These are phyloP conservation scores for Pseudoturritis turrita DNA, from an alignment of 345 rosid species.

Conservation along the genomic window DNA sequence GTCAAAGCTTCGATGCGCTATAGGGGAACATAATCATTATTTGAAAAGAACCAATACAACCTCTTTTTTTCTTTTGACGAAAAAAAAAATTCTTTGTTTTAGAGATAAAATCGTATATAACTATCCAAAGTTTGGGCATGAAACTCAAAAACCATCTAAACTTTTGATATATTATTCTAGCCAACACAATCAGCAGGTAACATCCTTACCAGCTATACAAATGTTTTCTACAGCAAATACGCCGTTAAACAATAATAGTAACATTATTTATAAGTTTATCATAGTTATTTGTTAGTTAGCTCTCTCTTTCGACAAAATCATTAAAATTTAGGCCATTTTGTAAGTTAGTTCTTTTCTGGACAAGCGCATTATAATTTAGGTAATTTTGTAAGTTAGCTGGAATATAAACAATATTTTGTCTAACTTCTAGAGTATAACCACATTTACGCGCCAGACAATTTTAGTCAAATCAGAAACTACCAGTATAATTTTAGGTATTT, in stretches of 20 bases:
- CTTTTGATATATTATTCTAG: background rate
- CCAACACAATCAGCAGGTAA: background rate
- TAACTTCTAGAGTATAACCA: background rate
- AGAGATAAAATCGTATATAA: background rate
- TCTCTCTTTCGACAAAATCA: constrained; percentile 7
- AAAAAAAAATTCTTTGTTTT: background rate
- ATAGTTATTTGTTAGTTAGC: background rate
- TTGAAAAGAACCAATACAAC: constrained; percentile 1
- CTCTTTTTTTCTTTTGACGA: background rate
- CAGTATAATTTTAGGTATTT: background rate
- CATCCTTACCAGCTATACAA: background rate
- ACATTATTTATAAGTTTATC: background rate
- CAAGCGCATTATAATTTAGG: constrained; percentile 12
- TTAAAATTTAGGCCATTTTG: constrained; percentile 14
- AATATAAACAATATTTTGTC: background rate
- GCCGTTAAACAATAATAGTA: background rate
- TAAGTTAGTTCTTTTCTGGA: constrained; percentile 1
- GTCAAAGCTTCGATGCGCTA: background rate
- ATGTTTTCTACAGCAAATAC: background rate
- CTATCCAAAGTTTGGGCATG: background rate
- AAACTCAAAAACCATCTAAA: background rate
- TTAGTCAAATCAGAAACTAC: background rate
- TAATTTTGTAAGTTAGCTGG: constrained; percentile 3
- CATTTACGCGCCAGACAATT: background rate
- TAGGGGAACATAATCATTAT: constrained; percentile 23